Base-by-base conservation (phyloP, 148 eudicot species). In the Talinum fruticosum region DNA sequence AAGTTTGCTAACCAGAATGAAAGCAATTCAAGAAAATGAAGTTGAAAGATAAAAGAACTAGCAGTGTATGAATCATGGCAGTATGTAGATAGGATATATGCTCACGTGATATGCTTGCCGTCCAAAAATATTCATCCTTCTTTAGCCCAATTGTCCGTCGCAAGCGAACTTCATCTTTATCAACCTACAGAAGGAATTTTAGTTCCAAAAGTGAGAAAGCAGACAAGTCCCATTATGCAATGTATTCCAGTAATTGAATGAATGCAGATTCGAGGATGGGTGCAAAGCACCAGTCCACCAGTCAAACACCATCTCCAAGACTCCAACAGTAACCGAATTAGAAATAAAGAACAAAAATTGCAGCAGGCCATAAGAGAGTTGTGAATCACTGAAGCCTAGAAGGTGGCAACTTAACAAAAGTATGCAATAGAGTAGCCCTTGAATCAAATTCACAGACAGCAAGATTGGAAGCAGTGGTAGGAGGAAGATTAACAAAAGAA, bases 91-190 rank as follows among this genome's bases (percentile, higher is more conserved):
- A 21, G 32, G 33, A 74, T 33, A 73, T 70, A 57, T 66, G 75
- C 98, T 80, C 85, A 96, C 98, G 97, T 93, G 76, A 93, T 91
- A 83, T 93, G 99, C 84, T 96, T 96, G 67, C 99, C 99, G 85
- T 93, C 99, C 90, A 96, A 83, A 85, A 93, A 72, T 96, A 96
- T 82, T 96, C 99, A 80, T 93, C 99, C 80, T 96, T 93, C 78
- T 93, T 96, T 10, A 89, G 88, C 82, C 98, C 98, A 80, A 96
- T 86, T 3, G 98, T 93, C 81, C 99, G 86, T 79, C 99, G 86
- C 87, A 96, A 80, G 49, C 91, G 95, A 66, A 96, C 98, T 85
- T 93, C 97, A 86, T 91, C 98, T 86, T 91, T 96, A 82, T 96
- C 98, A 75, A 96, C 97, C 99, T 96, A 71, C 18, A 81, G 35